Evolutionary conservation across 345 rosid species (phyloP).

Genomic region (Eucalyptus camaldulensis): DNA sequence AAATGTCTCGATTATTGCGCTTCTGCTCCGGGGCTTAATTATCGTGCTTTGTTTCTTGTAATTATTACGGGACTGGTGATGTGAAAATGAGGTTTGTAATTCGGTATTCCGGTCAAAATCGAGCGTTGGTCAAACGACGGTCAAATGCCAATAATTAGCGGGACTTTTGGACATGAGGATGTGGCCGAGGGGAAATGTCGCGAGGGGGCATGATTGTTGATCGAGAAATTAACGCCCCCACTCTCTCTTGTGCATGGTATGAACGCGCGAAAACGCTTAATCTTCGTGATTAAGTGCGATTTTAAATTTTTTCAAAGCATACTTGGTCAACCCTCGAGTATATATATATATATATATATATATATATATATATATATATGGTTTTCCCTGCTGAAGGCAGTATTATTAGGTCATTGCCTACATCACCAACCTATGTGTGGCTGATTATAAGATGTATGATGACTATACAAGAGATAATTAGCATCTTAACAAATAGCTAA

Average conservation of each 20-base stretch:
- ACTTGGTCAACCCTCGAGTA: neutral
- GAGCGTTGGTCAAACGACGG: neutral
- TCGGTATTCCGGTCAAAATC: neutral
- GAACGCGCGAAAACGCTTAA: neutral
- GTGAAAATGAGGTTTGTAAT: no score
- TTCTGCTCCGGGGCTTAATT: neutral
- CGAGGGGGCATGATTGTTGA: neutral
- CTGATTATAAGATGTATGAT: fast-evolving
- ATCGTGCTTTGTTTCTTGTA: neutral
- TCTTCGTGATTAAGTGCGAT: neutral
- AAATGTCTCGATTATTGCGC: neutral
- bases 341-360: no score
- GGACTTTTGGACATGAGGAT: neutral
- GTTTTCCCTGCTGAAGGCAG: neutral
- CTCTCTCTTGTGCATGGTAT: neutral
- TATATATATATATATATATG: no score
- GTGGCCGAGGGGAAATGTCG: no score
- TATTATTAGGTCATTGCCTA: neutral
- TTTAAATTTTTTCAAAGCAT: neutral
- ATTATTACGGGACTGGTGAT: neutral
- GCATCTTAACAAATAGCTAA: neutral
- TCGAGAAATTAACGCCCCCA: neutral
- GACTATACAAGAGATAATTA: no score
- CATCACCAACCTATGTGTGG: neutral
- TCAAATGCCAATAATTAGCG: neutral